Evolutionary conservation across 2,329 filamentous ascomycete species (phyloP), one percentile per base, ranked within the genome.

Genomic region (Penicillium sumatraense): DNA sequence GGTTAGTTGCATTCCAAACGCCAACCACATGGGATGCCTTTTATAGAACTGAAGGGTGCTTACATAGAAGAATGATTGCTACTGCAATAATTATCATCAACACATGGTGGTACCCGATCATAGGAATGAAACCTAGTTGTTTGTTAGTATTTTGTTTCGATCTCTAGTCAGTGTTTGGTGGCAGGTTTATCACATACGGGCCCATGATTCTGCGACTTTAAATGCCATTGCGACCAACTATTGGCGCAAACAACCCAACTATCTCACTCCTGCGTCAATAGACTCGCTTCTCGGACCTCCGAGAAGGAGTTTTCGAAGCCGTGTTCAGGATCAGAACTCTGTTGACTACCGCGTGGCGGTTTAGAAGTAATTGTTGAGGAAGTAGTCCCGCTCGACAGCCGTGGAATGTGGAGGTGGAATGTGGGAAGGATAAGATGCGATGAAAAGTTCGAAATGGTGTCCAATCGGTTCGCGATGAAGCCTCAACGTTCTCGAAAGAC

Each of bases 1-100:
- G 20, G 56, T 64, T 57, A 69, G 65, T 50, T 27, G 33, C 53
- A 63, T 59, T 63, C 57, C 54, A 46, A 9, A 23, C 6, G 18
- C 18, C n/a, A n/a, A n/a, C 35, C 26, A 44, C 20, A 23, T 26
- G n/a, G 16, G 35, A 41, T 10, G 11, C 16, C 13, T 10, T 4
- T 13, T 20, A 11, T 10, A 27, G 26, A 52, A 54, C 48, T 51
- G 5, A 3, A 14, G 36, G 36, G 29, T 27, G 83, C 91, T 79
- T 81, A 96, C 93, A 98, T 64, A 99, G 83, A 72, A 99, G 81
- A 75, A 99, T 96, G 70, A 99, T 96, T 42, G 93, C 86, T 56
- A 97, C 81, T 53, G 90, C 93, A 71, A 99, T 96, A 64, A 99
- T 80, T 67, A 99, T 91, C 95, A 99, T 99, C 75, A 99, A 85